A percentile compares a stretch with the other conserved stretches of the same genome.
Conservation (phyloP, 345 rosid genomes). For the Sonneratia caseolaris region DNA sequence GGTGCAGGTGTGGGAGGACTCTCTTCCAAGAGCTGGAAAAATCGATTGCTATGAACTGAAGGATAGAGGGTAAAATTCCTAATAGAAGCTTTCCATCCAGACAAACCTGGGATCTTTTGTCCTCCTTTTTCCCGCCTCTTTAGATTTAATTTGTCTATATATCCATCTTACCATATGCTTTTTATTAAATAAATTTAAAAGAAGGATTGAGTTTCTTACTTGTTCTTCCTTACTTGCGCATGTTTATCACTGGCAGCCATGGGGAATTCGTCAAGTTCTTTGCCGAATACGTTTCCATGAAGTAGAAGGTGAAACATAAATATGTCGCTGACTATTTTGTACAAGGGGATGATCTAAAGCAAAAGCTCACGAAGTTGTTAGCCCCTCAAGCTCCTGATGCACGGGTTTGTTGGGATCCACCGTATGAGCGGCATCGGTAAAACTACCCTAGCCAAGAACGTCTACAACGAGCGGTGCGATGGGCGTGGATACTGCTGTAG, state of each 20-base stretch:
- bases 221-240: too few species aligned
- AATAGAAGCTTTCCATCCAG: too few species aligned
- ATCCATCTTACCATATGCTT: too few species aligned
- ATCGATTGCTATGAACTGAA: neutral
- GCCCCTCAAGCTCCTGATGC: neutral
- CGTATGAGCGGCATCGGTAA: constrained; percentile 2
- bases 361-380: neutral
- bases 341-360: neutral
- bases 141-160: too few species aligned
- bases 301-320: neutral
- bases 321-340: neutral
- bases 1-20: neutral
- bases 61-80: neutral
- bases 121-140: too few species aligned
- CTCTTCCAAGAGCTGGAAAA: neutral
- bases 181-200: too few species aligned
- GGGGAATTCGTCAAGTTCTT: neutral
- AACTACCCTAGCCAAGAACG: neutral
- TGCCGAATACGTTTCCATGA: neutral
- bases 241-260: neutral
- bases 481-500: neutral
- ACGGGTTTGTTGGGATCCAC: neutral
- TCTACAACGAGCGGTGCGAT: neutral
- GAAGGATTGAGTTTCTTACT: too few species aligned
- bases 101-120: too few species aligned